phyloP scores from a whole-genome alignment of 768 basidiomycete species.

The Termitomyces heimii region DNA sequence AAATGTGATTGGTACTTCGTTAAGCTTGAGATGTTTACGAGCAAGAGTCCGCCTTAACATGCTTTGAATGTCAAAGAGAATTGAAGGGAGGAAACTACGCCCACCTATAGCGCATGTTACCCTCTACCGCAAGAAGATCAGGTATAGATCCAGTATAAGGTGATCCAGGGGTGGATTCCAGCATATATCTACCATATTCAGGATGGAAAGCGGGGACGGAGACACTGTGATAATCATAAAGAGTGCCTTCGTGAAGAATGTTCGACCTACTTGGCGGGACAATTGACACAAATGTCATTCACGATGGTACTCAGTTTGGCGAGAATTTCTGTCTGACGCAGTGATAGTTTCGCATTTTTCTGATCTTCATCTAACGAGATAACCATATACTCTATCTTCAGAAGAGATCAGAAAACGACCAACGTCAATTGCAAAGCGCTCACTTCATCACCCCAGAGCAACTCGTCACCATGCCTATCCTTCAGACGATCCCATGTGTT shows the following conservation, averaged over 20 bases:
- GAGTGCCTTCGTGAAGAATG: background rate
- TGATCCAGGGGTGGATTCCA: slow-evolving; percentile 94
- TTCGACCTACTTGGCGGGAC: slow-evolving; percentile 50
- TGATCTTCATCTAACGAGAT: slow-evolving; percentile 72
- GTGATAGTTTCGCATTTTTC: slow-evolving; percentile 81
- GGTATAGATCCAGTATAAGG: slow-evolving; percentile 87
- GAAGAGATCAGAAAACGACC: background rate
- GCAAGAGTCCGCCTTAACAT: slow-evolving; percentile 70
- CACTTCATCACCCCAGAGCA: slow-evolving; percentile 99
- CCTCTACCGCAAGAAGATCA: slow-evolving; percentile 86
- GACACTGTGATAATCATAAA: slow-evolving; percentile 33
- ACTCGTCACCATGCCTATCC: slow-evolving; percentile 83
- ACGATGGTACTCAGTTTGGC: slow-evolving; percentile 68
- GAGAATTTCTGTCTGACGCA: slow-evolving; percentile 95
- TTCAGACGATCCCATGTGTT: slow-evolving; percentile 91
- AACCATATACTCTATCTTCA: slow-evolving; percentile 94
- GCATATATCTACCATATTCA: slow-evolving; percentile 98
- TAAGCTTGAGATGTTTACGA: slow-evolving; percentile 71
- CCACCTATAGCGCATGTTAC: slow-evolving; percentile 91
- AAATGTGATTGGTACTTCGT: slow-evolving; percentile 88
- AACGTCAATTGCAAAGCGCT: background rate
- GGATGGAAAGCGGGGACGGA: slow-evolving; percentile 91
- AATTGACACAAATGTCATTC: slow-evolving; percentile 54
- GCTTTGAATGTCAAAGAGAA: background rate
- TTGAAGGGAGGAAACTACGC: slow-evolving; percentile 11